Evolutionary conservation across 345 rosid genomes (phyloP).

Genomic region (Sisymbrium irio): DNA sequence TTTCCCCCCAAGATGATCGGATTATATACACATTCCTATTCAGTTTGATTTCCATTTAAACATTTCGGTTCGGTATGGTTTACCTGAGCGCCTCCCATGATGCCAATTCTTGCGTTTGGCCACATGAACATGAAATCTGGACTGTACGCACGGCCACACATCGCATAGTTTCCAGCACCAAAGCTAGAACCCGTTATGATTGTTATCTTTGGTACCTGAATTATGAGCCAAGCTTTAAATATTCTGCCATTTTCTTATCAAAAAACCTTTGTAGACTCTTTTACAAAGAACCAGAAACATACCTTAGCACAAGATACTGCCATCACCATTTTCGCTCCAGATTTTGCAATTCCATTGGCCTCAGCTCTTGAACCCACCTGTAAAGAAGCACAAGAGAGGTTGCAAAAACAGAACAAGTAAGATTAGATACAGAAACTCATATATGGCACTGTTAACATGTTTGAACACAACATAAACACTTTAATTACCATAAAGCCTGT

Average conservation of each 20-base stretch:
- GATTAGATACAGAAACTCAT: neutral
- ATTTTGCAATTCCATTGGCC: conserved; percentile 94
- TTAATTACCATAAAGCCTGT: conserved; percentile 87
- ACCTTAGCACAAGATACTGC: conserved; percentile 98
- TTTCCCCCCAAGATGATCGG: neutral
- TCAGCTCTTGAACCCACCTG: conserved; percentile 98
- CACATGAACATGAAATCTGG: conserved; percentile 89
- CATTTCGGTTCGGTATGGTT: neutral
- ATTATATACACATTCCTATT: neutral
- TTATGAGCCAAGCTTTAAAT: conserved; percentile 3
- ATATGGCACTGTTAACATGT: neutral
- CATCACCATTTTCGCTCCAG: conserved; percentile 99
- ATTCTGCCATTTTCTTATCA: neutral
- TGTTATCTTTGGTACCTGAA: conserved; percentile 86
- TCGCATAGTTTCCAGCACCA: conserved; percentile 97
- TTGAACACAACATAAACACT: neutral
- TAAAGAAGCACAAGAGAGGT: conserved; percentile 6
- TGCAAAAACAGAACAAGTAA: neutral
- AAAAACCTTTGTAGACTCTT: neutral
- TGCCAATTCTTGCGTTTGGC: conserved; percentile 94
- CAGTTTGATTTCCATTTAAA: neutral
- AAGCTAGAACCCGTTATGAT: conserved; percentile 89
- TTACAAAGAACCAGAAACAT: neutral
- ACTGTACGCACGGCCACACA: conserved; percentile 97
- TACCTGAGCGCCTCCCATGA: conserved; percentile 99